These are phyloP conservation scores for Boletus reticulatus DNA, from an alignment of 768 basidiomycete genomes.

Conservation along the genomic window DNA sequence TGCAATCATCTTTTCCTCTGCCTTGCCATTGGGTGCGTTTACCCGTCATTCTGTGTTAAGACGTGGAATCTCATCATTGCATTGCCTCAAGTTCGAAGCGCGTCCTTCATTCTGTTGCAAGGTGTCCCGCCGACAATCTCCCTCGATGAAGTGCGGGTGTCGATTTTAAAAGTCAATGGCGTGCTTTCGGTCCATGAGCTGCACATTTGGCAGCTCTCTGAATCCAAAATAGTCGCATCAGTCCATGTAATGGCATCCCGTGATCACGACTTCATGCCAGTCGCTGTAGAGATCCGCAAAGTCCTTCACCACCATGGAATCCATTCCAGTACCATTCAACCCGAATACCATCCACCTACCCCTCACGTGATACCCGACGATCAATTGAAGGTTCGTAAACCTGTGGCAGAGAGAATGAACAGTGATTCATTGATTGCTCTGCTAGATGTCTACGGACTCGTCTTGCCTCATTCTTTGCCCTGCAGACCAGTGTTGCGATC, in stretches of 20 bases:
- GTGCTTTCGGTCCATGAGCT: slow-evolving; percentile 87
- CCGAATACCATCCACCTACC: slow-evolving; percentile 61
- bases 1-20: slow-evolving; percentile 93
- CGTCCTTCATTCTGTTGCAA: slow-evolving; percentile 93
- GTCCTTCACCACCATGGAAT: slow-evolving; percentile 89
- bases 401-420: background rate
- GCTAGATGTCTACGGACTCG: slow-evolving; percentile 49
- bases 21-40: slow-evolving; percentile 77
- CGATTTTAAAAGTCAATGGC: slow-evolving; percentile 80
- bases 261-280: slow-evolving; percentile 86
- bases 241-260: slow-evolving; percentile 89
- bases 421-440: slow-evolving; percentile 3
- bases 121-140: slow-evolving; percentile 90
- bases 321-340: slow-evolving; percentile 93
- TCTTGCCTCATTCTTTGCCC: slow-evolving; percentile 75
- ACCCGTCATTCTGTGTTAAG: background rate
- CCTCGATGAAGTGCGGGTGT: slow-evolving; percentile 81
- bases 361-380: slow-evolving; percentile 41
- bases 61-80: slow-evolving; percentile 10
- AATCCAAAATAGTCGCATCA: slow-evolving; percentile 91
- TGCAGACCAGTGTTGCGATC: slow-evolving; percentile 63
- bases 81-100: slow-evolving; percentile 63
- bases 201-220: slow-evolving; percentile 97
- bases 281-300: slow-evolving; percentile 80
- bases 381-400: slow-evolving; percentile 44